phyloP scores from a whole-genome alignment of 148 eudicot species.

The Spergularia bocconei region DNA sequence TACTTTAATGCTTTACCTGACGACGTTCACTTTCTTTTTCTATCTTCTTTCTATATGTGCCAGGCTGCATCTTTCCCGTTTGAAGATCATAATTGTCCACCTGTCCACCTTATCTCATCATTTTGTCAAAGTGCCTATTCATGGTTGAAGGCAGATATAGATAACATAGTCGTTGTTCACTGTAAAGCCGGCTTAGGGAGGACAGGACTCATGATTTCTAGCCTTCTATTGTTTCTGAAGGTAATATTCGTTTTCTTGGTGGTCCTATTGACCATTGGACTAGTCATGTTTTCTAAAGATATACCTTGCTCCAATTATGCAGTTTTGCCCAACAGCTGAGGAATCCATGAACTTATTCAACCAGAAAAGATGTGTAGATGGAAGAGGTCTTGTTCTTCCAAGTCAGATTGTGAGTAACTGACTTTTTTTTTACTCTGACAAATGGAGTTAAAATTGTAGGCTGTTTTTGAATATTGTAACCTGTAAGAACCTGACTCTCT shows the following conservation, averaged over 20 bases:
- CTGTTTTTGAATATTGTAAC: neutral
- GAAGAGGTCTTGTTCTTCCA: conserved; percentile 81
- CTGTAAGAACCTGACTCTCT: conserved; percentile 8
- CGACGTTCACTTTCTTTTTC: conserved; percentile 17
- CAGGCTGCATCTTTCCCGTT: conserved; percentile 98
- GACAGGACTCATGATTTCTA: conserved; percentile 90
- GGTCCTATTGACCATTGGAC: neutral
- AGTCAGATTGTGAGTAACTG: conserved; percentile 83
- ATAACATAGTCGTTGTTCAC: conserved; percentile 89
- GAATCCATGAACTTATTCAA: conserved; percentile 85
- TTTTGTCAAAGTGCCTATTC: conserved; percentile 89
- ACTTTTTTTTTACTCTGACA: conserved; percentile 2
- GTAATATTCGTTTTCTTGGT: conserved; percentile 35
- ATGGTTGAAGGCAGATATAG: conserved; percentile 88
- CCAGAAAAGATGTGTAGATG: conserved; percentile 90
- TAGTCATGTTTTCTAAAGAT: conserved; percentile 11
- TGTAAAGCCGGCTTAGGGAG: conserved; percentile 97
- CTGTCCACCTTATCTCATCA: conserved; percentile 64
- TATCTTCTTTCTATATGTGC: neutral
- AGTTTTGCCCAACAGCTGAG: conserved; percentile 89
- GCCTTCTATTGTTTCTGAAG: conserved; percentile 86
- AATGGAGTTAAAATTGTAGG: neutral
- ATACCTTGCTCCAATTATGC: conserved; percentile 27
- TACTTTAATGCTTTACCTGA: neutral
- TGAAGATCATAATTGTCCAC: conserved; percentile 97